A percentile compares a stretch with the other conserved stretches of the same genome.
Conservation (phyloP, 2,329 filamentous ascomycete genomes). For the Alternaria arborescens region DNA sequence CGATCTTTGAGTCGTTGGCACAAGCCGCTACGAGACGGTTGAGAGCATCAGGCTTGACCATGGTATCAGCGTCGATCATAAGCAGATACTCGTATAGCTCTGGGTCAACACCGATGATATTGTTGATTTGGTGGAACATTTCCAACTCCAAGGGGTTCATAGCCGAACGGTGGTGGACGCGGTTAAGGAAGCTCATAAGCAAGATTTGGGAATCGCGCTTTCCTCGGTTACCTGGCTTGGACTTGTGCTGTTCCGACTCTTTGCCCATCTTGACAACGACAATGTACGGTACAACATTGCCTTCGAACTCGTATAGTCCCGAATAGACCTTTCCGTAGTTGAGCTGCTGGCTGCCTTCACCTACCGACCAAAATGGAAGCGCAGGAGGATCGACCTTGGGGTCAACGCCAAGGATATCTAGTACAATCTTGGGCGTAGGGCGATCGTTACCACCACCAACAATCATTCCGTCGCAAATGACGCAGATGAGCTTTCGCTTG, state of each 20-base stretch:
- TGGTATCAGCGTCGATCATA: constrained; percentile 98
- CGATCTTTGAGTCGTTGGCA: constrained; percentile 93
- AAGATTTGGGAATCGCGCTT: constrained; percentile 98
- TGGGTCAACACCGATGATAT: constrained; percentile 97
- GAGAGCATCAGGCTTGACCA: constrained; percentile 88
- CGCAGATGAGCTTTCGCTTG: constrained; percentile 94
- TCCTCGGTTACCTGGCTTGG: constrained; percentile 96
- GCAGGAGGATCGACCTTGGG: constrained; percentile 96
- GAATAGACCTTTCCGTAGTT: constrained; percentile 99
- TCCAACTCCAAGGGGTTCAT: constrained; percentile 98
- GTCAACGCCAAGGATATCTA: constrained; percentile 96
- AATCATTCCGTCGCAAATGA: constrained; percentile 97
- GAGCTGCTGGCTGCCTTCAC: constrained; percentile 86
- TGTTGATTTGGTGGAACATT: constrained; percentile 99
- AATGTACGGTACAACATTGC: constrained; percentile 95
- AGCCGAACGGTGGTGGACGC: constrained; percentile 89
- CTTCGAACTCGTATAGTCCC: constrained; percentile 95
- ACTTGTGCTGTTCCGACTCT: constrained; percentile 87
- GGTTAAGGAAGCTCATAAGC: constrained; percentile 96
- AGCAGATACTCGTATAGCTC: constrained; percentile 97
- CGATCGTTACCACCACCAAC: constrained; percentile 95
- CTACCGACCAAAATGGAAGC: constrained; percentile 92
- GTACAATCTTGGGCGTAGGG: constrained; percentile 95
- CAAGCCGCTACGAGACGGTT: constrained; percentile 93
- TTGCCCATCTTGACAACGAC: constrained; percentile 98